These are phyloP conservation scores for Chenopodium berlandieri DNA, from an alignment of 148 eudicot genomes.

Conservation along the genomic window DNA sequence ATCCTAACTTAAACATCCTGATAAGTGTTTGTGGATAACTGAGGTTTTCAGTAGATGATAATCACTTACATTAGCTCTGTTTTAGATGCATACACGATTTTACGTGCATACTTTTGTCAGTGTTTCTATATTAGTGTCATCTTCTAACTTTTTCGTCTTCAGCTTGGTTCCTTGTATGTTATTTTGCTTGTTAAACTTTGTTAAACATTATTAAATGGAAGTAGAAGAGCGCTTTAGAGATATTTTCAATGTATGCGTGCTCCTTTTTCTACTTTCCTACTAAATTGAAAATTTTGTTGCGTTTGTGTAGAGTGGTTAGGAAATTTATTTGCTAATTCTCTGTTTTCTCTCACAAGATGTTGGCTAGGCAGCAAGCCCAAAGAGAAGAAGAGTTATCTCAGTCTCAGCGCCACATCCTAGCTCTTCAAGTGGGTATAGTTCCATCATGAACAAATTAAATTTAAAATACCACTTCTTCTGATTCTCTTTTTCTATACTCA, in stretches of 20 bases:
- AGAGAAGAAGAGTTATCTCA: conserved; percentile 98
- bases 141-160: not conserved
- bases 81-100: not conserved
- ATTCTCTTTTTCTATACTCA: conserved; percentile 35
- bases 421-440: conserved; percentile 73
- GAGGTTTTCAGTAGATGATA: not conserved
- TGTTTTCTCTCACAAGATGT: conserved; percentile 43
- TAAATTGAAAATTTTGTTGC: not conserved
- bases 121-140: not conserved
- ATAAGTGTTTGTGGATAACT: not conserved
- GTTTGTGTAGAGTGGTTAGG: conserved; percentile 9
- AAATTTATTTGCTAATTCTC: not conserved
- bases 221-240: not conserved
- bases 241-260: not conserved
- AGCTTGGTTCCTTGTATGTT: not conserved
- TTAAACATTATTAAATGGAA: not conserved
- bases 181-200: not conserved
- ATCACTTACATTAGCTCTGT: not conserved
- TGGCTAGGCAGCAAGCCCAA: conserved; percentile 99
- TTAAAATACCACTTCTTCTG: conserved; percentile 11
- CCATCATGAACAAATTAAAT: conserved; percentile 1
- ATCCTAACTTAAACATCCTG: not conserved
- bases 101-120: not conserved
- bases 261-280: too few species aligned
- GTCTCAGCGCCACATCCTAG: conserved; percentile 96